Conservation (phyloP, 2,329 filamentous ascomycete species). For the Tolypocladium tundrense region DNA sequence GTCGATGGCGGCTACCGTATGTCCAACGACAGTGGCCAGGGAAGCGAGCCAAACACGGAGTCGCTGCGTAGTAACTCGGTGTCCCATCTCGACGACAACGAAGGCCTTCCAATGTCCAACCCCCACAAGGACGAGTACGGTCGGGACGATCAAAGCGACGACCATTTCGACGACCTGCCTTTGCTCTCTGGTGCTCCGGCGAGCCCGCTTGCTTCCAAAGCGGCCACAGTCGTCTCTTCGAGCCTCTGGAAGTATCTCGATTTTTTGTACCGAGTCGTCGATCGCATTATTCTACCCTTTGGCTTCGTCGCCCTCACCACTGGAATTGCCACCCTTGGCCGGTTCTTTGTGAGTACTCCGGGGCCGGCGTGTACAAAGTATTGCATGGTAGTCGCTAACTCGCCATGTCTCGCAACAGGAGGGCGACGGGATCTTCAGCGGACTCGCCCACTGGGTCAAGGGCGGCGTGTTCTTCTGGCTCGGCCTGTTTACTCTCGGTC, state of each 20-base stretch:
- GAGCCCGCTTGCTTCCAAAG: slow-evolving; percentile 39
- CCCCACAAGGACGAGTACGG: slow-evolving; percentile 35
- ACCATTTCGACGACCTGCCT: slow-evolving; percentile 17
- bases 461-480: slow-evolving; percentile 94
- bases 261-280: slow-evolving; percentile 55
- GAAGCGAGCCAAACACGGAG: slow-evolving; percentile 58
- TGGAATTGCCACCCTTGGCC: slow-evolving; percentile 67
- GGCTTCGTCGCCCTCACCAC: slow-evolving; percentile 64
- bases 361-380: neutral
- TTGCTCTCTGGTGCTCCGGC: slow-evolving; percentile 26
- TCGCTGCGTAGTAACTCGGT: slow-evolving; percentile 56
- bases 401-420: slow-evolving; percentile 40
- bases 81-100: slow-evolving; percentile 46
- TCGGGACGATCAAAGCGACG: slow-evolving; percentile 33
- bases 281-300: slow-evolving; percentile 67
- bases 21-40: slow-evolving; percentile 65
- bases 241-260: slow-evolving; percentile 48
- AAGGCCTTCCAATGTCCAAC: slow-evolving; percentile 23
- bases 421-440: slow-evolving; percentile 62
- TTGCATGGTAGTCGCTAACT: slow-evolving; percentile 1
- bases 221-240: slow-evolving; percentile 45
- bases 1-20: slow-evolving; percentile 42
- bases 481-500: slow-evolving; percentile 73
- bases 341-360: slow-evolving; percentile 62
- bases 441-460: slow-evolving; percentile 88